Base-by-base conservation (phyloP, 805 yeast species). In the Sugiyamaella floridensis region DNA sequence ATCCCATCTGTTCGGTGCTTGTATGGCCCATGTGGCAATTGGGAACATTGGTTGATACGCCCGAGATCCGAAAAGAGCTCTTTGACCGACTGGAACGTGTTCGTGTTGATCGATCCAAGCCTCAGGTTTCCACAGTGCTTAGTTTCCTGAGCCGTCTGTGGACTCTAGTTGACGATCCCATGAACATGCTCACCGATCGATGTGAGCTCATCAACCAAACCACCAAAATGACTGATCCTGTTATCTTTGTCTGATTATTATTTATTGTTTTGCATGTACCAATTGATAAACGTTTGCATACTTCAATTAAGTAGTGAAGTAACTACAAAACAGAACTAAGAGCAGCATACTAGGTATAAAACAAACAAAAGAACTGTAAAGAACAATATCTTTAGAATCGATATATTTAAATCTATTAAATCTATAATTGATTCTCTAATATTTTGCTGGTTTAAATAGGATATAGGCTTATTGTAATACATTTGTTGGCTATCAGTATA, bases 11-110 rank as follows among this genome's bases (percentile, higher is more conserved):
- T 37, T 19, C 45, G 2, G 8, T 46, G 40, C 43, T 52, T 32
- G 37, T 51, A 2, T 56, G 57, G 57, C 55, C 59, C 19, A 18
- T 56, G 47, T 54, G 55, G 55, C 57, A 54, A 45, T 37, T 54
- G 16, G 59, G 59, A 15, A 44, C 52, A 20, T 28, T 43, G 16
- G 43, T 50, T 20, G 53, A 48, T 28, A n/a, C n/a, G 15, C 46
- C 18, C 2, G 45, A 41, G 6, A 47, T 45, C 18, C 54, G 48
- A 44, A 37, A 34, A 12, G 18, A 14, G 6, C 29, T 54, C 32
- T 43, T 28, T 8, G 45, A 44, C 26, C 19, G 50, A 14, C 45
- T 54, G 18, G 50, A 50, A 26, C 7, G 26, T n/a, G 15, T 45
- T 16, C 50, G 47, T 10, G 14, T 29, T 32, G 26, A 20, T 28